Evolutionary conservation across 768 basidiomycete species (phyloP), one percentile per base, ranked within the genome.

Genomic region (Hygrocybe coccinea): DNA sequence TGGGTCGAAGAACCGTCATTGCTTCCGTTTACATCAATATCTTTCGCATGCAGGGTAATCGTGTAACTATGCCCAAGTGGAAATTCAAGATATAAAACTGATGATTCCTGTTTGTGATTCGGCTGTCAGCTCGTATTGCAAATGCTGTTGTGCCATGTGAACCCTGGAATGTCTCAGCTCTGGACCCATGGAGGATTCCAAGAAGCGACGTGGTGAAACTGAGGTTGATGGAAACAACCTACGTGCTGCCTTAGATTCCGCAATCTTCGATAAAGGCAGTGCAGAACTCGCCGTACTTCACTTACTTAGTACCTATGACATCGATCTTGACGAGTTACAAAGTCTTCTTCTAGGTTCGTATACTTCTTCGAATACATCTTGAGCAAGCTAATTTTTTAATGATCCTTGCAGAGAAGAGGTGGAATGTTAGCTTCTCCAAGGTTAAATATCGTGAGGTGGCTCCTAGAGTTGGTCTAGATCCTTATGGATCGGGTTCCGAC

Each of bases 391-490:
- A 46, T 46, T 46, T 46, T 46, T n/a, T n/a, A 4, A 46, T 46
- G 44, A 24, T 12, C n/a, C 44, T 46, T 46, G 2, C 22, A 46
- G 44, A 46, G 22, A 46, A 46, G 22, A 17, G 44, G 22, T 22
- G 6, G 17, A 46, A 46, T 22, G 44, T 46, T 22, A 49, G 34
- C 34, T 36, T 38, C 47, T 15, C 52, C 11, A 17, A 17, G 19
- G 25, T 55, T 37, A 50, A 14, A 36, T 49, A 55, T 36, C 39
- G 33, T 49, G 52, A 50, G 8, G 58, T 63, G 25, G 63, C 63
- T 22, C 61, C 56, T 34, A 51, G 29, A 48, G 63, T 64, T 55
- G 53, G 61, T 51, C 52, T 64, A 45, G 48, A 58, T n/a, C 56
- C 57, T 37, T 14, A 15, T 5, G 22, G 35, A 54, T 43, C 37